phyloP scores from a whole-genome alignment of 2,329 filamentous ascomycete species.

The Penicillium psychrosexuale region DNA sequence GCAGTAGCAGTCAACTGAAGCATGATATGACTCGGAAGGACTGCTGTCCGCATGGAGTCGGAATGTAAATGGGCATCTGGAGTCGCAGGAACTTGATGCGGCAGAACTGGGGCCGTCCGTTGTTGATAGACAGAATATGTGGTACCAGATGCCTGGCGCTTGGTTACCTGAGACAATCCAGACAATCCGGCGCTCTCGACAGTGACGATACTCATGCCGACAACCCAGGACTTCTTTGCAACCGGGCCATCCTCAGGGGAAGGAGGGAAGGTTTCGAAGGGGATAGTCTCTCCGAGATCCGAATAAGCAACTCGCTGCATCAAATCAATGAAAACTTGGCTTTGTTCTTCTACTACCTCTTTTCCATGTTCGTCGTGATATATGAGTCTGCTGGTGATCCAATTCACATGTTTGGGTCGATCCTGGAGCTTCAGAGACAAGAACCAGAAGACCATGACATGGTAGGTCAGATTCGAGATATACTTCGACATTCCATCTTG shows the following conservation, averaged over 20 bases:
- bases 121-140: slow-evolving; percentile 50
- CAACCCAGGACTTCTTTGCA: slow-evolving; percentile 49
- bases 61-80: slow-evolving; percentile 41
- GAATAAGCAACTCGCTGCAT: slow-evolving; percentile 87
- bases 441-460: slow-evolving; percentile 97
- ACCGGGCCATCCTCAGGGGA: slow-evolving; percentile 43
- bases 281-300: slow-evolving; percentile 68
- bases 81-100: slow-evolving; percentile 44
- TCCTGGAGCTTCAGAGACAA: slow-evolving; percentile 81
- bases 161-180: slow-evolving; percentile 50
- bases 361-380: slow-evolving; percentile 74
- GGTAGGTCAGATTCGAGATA: slow-evolving; percentile 88
- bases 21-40: slow-evolving; percentile 48
- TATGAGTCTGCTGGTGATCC: slow-evolving; percentile 80
- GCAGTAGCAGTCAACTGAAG: slow-evolving; percentile 45
- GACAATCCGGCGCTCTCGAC: slow-evolving; percentile 49
- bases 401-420: slow-evolving; percentile 76
- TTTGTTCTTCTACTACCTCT: slow-evolving; percentile 82
- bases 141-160: slow-evolving; percentile 51
- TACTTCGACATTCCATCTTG: slow-evolving; percentile 85
- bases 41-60: slow-evolving; percentile 39
- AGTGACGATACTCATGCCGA: slow-evolving; percentile 52
- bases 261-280: slow-evolving; percentile 42
- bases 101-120: slow-evolving; percentile 44
- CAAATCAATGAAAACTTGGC: slow-evolving; percentile 88